These are phyloP conservation scores for Pistacia atlantica DNA, from an alignment of 345 rosid genomes.

Conservation along the genomic window DNA sequence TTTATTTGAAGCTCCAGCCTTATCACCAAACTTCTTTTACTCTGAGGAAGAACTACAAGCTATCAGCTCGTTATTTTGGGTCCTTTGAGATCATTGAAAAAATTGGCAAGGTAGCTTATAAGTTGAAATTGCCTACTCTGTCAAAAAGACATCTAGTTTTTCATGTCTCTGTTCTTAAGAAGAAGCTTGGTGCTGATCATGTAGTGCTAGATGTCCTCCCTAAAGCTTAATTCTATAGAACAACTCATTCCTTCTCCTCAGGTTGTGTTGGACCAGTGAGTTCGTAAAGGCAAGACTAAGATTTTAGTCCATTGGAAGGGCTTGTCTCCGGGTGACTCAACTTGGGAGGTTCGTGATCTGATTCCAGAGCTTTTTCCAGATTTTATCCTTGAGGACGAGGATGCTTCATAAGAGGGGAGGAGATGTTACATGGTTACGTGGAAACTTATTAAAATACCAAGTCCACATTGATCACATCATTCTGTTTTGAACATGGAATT, in stretches of 20 bases:
- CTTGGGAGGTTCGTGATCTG: not conserved
- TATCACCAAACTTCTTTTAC: not conserved
- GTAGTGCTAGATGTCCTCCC: not conserved
- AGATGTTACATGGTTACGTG: too few relatives aligned
- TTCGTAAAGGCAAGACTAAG: not conserved
- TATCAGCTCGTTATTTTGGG: not conserved
- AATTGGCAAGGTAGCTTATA: not conserved
- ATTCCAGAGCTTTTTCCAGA: not conserved
- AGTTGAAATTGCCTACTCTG: not conserved
- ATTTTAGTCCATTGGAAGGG: not conserved
- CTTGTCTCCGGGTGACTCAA: not conserved
- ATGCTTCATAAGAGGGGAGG: too few relatives aligned
- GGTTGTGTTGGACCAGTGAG: not conserved
- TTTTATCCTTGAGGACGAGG: not conserved
- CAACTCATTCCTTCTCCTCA: not conserved
- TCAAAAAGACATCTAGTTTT: not conserved
- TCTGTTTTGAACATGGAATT: too few relatives aligned
- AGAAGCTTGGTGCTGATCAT: not conserved
- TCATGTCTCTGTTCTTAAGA: not conserved
- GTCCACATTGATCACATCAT: too few relatives aligned
- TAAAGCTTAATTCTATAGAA: not conserved
- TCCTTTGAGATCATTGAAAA: not conserved
- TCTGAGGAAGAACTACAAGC: not conserved
- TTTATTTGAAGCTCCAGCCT: not conserved
- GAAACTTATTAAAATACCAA: too few relatives aligned